Evolutionary conservation across 257 asterid species (phyloP).

Genomic region (Prunella vulgaris): DNA sequence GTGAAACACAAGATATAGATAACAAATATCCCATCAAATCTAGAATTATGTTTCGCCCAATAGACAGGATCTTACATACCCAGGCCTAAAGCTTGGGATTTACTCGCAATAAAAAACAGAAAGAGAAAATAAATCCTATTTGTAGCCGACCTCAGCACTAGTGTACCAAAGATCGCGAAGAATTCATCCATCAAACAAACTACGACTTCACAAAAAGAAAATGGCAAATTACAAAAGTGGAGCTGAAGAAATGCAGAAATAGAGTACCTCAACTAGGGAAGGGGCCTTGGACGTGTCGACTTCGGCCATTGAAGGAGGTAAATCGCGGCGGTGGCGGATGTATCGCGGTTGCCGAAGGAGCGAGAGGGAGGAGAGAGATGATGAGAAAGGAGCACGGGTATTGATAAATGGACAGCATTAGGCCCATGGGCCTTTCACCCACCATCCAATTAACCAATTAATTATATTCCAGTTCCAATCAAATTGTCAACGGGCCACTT

Average conservation of each 20-base stretch:
- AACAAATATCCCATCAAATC: conserved; percentile 2
- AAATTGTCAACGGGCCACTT: no score
- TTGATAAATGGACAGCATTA: background rate
- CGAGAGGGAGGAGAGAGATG: background rate
- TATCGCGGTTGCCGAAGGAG: background rate
- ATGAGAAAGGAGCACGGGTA: background rate
- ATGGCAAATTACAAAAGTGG: no score
- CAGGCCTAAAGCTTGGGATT: background rate
- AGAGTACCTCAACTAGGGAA: conserved; percentile 52
- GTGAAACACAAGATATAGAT: background rate
- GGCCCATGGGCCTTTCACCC: conserved; percentile 18
- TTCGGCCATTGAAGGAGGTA: conserved; percentile 45
- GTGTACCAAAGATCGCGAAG: background rate
- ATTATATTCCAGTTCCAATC: no score
- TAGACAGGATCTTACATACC: background rate
- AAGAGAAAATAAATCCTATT: background rate
- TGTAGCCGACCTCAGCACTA: background rate
- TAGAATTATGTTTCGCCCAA: background rate
- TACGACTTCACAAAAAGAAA: background rate
- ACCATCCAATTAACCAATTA: background rate
- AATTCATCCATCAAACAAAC: background rate
- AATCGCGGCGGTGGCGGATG: conserved; percentile 23
- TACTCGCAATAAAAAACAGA: background rate
- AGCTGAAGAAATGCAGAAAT: background rate
- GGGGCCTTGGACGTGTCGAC: conserved; percentile 37